A percentile compares a stretch with the other conserved stretches of the same genome.
These are phyloP conservation scores for Daldinia sp. DNA, from an alignment of 2,329 filamentous ascomycete species.

Conservation along the genomic window DNA sequence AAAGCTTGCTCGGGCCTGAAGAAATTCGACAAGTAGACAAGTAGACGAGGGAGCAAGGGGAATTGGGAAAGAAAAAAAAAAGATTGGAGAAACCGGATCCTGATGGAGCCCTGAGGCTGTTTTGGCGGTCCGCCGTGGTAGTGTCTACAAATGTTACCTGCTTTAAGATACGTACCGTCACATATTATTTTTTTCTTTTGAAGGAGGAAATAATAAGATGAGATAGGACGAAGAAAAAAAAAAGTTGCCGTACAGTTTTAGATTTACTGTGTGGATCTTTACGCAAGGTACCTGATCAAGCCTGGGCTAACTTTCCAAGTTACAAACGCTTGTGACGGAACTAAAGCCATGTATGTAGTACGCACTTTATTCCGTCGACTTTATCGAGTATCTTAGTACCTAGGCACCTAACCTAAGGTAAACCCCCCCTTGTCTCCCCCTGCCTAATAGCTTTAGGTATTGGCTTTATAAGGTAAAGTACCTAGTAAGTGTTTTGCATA, in stretches of 20 bases:
- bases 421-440: not conserved
- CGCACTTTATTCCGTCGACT: not conserved
- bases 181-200: not conserved
- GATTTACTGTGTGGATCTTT: not conserved
- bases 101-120: slow-evolving; percentile 50
- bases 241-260: not conserved
- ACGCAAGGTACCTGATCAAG: slow-evolving; percentile 11
- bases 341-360: not conserved
- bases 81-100: slow-evolving; percentile 44
- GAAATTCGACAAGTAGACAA: slow-evolving; percentile 29
- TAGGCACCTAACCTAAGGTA: not conserved
- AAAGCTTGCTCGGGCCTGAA: slow-evolving; percentile 33
- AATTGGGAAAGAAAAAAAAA: slow-evolving; percentile 38
- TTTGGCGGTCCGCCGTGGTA: slow-evolving; percentile 48
- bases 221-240: not conserved
- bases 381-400: not conserved
- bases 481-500: not conserved
- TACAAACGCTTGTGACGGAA: not conserved
- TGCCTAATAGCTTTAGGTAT: not conserved
- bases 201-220: not conserved
- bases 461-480: not conserved
- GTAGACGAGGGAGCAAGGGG: slow-evolving; percentile 24
- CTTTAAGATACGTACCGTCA: not conserved
- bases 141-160: slow-evolving; percentile 23
- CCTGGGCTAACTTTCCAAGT: not conserved